Evolutionary conservation across 768 basidiomycete genomes (phyloP).

Genomic region (Favolaschia claudopus): DNA sequence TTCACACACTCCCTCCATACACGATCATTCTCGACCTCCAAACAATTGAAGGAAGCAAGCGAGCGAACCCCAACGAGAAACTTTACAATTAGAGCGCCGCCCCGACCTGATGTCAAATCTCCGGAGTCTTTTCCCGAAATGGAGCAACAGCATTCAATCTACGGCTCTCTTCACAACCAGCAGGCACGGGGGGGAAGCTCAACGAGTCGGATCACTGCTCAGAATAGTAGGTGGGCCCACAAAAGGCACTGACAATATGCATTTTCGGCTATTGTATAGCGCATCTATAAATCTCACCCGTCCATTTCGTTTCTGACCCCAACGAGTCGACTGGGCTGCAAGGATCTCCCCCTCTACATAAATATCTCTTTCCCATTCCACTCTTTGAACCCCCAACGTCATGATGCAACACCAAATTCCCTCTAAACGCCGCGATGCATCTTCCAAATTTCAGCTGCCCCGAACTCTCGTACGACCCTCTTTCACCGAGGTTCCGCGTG

Average conservation of each 20-base stretch:
- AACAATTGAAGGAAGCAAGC: slow-evolving; percentile 1
- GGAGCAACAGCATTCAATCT: neutral
- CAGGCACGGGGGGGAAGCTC: slow-evolving; percentile 7
- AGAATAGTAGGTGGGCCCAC: neutral
- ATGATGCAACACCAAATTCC: slow-evolving; percentile 23
- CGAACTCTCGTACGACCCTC: slow-evolving; percentile 71
- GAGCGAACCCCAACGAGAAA: neutral
- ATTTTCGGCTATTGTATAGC: slow-evolving; percentile 10
- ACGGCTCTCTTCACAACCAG: slow-evolving; percentile 2
- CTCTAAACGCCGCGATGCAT: slow-evolving; percentile 23
- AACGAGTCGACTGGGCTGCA: neutral
- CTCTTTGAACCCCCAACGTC: neutral
- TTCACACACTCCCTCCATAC: no score
- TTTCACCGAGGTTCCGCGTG: slow-evolving; percentile 62
- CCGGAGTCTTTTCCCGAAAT: neutral
- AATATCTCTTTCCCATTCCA: neutral
- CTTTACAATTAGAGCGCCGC: slow-evolving; percentile 12
- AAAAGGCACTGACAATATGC: slow-evolving; percentile 10
- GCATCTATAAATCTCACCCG: slow-evolving; percentile 9
- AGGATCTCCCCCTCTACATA: neutral
- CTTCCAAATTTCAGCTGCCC: slow-evolving; percentile 67
- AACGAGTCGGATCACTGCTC: slow-evolving; percentile 9
- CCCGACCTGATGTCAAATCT: slow-evolving; percentile 11
- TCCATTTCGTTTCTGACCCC: neutral
- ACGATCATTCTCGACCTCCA: neutral